A percentile compares a stretch with the other conserved stretches of the same genome.
Conservation (phyloP, 108 stramenopile genomes). For the Seminavis robusta region DNA sequence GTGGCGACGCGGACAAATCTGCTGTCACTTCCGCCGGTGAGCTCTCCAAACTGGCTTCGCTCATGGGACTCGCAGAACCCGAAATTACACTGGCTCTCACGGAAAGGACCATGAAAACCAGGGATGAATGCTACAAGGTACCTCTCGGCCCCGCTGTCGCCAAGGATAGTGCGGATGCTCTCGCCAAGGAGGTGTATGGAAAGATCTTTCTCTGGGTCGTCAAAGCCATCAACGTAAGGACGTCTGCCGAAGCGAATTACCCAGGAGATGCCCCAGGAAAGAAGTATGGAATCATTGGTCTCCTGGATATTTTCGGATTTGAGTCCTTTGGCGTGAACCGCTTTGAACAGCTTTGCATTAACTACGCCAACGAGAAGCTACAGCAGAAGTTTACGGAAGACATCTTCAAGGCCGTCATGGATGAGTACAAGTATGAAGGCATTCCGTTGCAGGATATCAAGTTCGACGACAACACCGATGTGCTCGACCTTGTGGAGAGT, state of each 20-base stretch:
- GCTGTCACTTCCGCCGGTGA: slow-evolving; percentile 41
- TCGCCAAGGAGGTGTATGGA: slow-evolving; percentile 90
- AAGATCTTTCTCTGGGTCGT: slow-evolving; percentile 83
- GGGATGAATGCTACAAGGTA: slow-evolving; percentile 78
- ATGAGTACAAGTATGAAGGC: slow-evolving; percentile 92
- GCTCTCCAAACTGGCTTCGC: slow-evolving; percentile 58
- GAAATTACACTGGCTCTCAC: slow-evolving; percentile 71
- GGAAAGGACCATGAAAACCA: slow-evolving; percentile 72
- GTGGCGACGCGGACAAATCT: slow-evolving; percentile 63
- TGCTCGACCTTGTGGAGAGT: slow-evolving; percentile 91
- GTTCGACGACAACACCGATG: slow-evolving; percentile 92
- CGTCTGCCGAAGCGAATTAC: slow-evolving; percentile 50
- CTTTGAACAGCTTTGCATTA: slow-evolving; percentile 92
- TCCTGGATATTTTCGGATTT: slow-evolving; percentile 98
- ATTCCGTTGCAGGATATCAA: slow-evolving; percentile 84
- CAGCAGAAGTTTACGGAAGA: slow-evolving; percentile 91
- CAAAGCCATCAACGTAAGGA: slow-evolving; percentile 73
- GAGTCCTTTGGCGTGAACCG: slow-evolving; percentile 89
- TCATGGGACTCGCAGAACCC: slow-evolving; percentile 63
- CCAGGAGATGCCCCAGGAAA: slow-evolving; percentile 3
- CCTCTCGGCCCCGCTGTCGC: slow-evolving; percentile 68
- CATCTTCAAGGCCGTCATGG: slow-evolving; percentile 84
- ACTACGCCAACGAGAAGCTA: slow-evolving; percentile 92
- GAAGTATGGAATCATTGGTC: slow-evolving; percentile 80
- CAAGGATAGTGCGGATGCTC: slow-evolving; percentile 82